Evolutionary conservation across 1,284 basidiomycete genomes (phyloP), one percentile per base, ranked within the genome.

Genomic region (Laetiporus sulphureus): DNA sequence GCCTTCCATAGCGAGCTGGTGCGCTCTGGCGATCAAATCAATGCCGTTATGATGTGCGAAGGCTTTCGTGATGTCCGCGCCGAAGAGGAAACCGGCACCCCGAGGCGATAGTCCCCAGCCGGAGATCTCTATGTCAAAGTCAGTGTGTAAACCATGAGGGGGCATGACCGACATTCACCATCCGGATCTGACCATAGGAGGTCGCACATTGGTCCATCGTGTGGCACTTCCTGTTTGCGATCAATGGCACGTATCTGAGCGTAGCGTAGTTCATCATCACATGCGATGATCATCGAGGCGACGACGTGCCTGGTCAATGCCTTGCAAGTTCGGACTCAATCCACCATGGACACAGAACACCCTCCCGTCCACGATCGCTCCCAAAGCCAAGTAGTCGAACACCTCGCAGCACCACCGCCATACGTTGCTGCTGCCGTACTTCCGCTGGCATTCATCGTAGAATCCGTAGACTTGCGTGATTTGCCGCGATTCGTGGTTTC

Each of bases 401-500:
- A 99, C 91, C 56, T 99, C 95, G 62, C 92, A 97, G 64, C 93
- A 99, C 77, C 92, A 97, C 46, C 93, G 68, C 95, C 95, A 99
- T 31, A 99, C 95, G 60, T 94, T 95, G 45, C 82, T 86, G 55
- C 79, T 87, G 5, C 95, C 95, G 58, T 98, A 99, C 64, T 99
- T 99, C 27, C 94, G 71, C 62, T 92, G 86, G 64, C 95, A 99
- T 59, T 99, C 95, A 66, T 99, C 96, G 68, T 98, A 99, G 63
- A 99, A 99, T 11, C 95, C 96, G 63, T 99, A 99, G 0, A 99
- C 95, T 59, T 99, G 95, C 0, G 93, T 97, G 57, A 99, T 99
- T 63, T 99, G 95, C 3, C 95, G 74, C n/a, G 91, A 94, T 66
- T 99, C 95, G 71, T 99, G 95, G 72, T 99, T 99, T 11, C 95